A percentile compares a stretch with the other conserved stretches of the same genome.
These are phyloP conservation scores for Trichoderma asperellum DNA, from an alignment of 2,329 filamentous ascomycete genomes.

Conservation along the genomic window DNA sequence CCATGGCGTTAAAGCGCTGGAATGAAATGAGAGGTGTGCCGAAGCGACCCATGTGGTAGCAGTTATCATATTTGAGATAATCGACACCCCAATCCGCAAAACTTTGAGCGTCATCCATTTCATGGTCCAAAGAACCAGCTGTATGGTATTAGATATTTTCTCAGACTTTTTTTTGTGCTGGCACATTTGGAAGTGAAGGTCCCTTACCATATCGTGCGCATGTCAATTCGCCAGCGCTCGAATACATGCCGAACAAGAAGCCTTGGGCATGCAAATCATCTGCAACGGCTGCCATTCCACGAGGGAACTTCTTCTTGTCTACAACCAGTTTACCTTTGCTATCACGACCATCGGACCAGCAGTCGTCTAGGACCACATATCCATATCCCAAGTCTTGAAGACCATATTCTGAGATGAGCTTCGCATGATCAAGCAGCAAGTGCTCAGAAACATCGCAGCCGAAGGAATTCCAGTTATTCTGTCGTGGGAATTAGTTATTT, in stretches of 20 bases:
- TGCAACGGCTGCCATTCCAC: conserved; percentile 43
- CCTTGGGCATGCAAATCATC: conserved; percentile 43
- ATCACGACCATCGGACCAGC: conserved; percentile 40
- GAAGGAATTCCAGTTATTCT: conserved; percentile 28
- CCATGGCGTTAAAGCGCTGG: conserved; percentile 35
- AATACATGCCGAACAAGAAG: conserved; percentile 47
- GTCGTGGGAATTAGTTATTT: not conserved
- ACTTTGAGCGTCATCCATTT: conserved; percentile 55
- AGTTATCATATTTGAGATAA: conserved; percentile 59
- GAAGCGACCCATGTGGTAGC: conserved; percentile 34
- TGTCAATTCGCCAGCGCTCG: conserved; percentile 50
- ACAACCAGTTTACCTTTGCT: conserved; percentile 37
- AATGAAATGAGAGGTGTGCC: conserved; percentile 27
- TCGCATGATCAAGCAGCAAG: conserved; percentile 31
- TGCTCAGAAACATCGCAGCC: conserved; percentile 30
- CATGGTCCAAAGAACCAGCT: conserved; percentile 55
- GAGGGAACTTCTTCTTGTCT: conserved; percentile 44
- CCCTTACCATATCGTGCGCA: conserved; percentile 44
- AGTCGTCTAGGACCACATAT: conserved; percentile 42
- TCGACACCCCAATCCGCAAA: conserved; percentile 58
- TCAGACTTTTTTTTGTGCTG: conserved; percentile 11
- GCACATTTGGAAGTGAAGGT: not conserved
- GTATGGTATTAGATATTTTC: conserved; percentile 30
- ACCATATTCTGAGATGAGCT: conserved; percentile 36
- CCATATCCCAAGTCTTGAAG: conserved; percentile 38